Conservation (phyloP, 1,284 basidiomycete species). For the Rhodotorula sp. region DNA sequence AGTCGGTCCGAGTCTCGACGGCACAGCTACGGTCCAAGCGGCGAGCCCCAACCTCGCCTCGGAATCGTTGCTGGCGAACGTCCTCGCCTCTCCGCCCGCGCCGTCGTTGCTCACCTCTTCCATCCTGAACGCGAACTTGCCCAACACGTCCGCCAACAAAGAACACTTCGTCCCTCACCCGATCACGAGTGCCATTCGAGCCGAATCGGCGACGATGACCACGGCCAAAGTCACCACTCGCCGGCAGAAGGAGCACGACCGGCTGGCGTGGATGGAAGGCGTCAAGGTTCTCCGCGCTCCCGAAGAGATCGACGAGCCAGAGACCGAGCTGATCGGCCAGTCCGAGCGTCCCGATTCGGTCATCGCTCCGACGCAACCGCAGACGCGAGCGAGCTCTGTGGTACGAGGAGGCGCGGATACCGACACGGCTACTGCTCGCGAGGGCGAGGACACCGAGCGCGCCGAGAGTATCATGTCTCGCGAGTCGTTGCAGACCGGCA, state of each 20-base stretch:
- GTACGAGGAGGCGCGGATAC: conserved; percentile 32
- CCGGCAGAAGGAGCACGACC: conserved; percentile 38
- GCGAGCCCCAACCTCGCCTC: conserved; percentile 3
- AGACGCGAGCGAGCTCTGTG: conserved; percentile 35
- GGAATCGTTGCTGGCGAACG: conserved; percentile 24
- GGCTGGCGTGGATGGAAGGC: conserved; percentile 45
- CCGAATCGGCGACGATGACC: conserved; percentile 34
- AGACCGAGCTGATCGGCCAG: not conserved
- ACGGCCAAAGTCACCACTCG: conserved; percentile 27
- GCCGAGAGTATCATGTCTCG: conserved; percentile 31
- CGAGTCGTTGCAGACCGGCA: conserved; percentile 27
- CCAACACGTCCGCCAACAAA: conserved; percentile 4
- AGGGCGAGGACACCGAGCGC: conserved; percentile 36
- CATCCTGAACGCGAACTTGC: conserved; percentile 17
- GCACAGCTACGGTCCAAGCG: not conserved
- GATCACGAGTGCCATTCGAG: not conserved
- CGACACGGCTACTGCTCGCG: conserved; percentile 34
- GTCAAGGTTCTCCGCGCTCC: conserved; percentile 38
- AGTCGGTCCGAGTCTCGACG: conserved; percentile 14
- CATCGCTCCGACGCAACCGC: not conserved
- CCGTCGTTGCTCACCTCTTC: conserved; percentile 35
- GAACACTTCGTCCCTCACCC: conserved; percentile 14
- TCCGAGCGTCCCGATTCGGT: not conserved
- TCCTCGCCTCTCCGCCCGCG: conserved; percentile 10
- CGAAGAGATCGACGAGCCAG: conserved; percentile 4